Evolutionary conservation across 352 stramenopile species (phyloP), one percentile per base, ranked within the genome.

Genomic region (Thalassiosira sp.): DNA sequence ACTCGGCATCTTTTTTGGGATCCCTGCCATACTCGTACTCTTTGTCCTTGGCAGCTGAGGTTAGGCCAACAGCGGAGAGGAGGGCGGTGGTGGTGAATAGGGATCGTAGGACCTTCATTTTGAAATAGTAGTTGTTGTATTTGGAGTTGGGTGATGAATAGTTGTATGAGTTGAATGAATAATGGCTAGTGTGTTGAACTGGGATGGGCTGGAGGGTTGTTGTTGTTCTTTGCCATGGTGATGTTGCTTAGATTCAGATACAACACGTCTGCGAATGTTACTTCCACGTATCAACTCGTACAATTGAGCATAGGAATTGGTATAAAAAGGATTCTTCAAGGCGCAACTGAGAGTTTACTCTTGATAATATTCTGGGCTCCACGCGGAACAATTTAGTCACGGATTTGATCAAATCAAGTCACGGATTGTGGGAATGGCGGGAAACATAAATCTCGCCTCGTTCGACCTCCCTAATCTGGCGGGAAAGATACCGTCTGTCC

Each of bases 21-120:
- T 91, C 85, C 53, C 77, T 81, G 27, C 78, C 78, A 40, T 81
- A 78, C 5, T 79, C 65, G 42, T 81, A 85, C 3, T 63, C 64
- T 15, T 88, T 71, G 3, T 63, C 64, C 13, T 88, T 71, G 13
- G 57, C 54, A 28, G 69, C 72, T 49, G 48, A 43, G 7, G 75
- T 66, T 28, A 77, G 57, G 40, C 59, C 61, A 22, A 73, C 22
- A 5, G 54, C 54, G 5, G 76, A 75, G 46, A 79, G 64, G 33
- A 86, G 72, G 42, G 79, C 61, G 15, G 80, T 49, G 11, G 72
- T 70, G 15, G 75, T 43, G 24, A 88, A 80, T 57, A 85, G 37
- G 42, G 60, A 72, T n/a, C n/a, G n/a, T 37, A 84, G 46, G 48
- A 79, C 42, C 76, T 79, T 84, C 68, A 84, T 84, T 61, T 40